Evolutionary conservation across 2,329 filamentous ascomycete species (phyloP), one percentile per base, ranked within the genome.

Genomic region (Calonectria ilicicola): DNA sequence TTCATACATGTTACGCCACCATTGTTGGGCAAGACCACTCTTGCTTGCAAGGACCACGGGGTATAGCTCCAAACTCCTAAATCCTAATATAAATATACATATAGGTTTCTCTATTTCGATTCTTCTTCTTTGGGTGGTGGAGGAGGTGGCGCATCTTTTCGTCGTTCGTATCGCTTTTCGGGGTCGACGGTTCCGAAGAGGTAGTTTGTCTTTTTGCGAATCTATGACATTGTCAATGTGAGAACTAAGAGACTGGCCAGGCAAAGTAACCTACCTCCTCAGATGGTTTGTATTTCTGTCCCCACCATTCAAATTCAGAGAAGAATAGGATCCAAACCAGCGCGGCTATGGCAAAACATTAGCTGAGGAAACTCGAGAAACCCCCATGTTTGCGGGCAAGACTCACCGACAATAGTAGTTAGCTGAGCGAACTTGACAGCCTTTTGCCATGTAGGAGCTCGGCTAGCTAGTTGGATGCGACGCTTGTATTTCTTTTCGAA

Each of bases 401-500:
- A 64, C 60, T 56, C 84, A 92, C 91, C 89, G 65, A 88, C 85
- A 56, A 92, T 87, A 46, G 86, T 89, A 27, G 84, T 84, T 14
- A 92, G 89, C 83, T 95, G 93, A 63, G 88, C 88, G 74, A 95
- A 85, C 83, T 91, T 91, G 69, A 93, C 86, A 72, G 85, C 87
- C 82, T 92, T 94, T 49, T 89, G 88, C 91, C 92, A 94, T 60
- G 84, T 82, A 10, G 93, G 93, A 26, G 91, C 86, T 47, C 89
- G 87, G 80, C 89, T 90, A 78, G 91, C 90, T 76, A 94, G 83
- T 70, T 88, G 87, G 29, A 93, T 84, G 67, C 94, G 89, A 65
- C 94, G 89, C 84, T 95, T 93, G 84, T 93, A 96, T 81, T 93
- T 92, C 82, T 93, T 92, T 86, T 96, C 94, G 78, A 95, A 92